A percentile compares a stretch with the other conserved stretches of the same genome.
These are phyloP conservation scores for Thelonectria rubi DNA, from an alignment of 2,329 filamentous ascomycete species.

Conservation along the genomic window DNA sequence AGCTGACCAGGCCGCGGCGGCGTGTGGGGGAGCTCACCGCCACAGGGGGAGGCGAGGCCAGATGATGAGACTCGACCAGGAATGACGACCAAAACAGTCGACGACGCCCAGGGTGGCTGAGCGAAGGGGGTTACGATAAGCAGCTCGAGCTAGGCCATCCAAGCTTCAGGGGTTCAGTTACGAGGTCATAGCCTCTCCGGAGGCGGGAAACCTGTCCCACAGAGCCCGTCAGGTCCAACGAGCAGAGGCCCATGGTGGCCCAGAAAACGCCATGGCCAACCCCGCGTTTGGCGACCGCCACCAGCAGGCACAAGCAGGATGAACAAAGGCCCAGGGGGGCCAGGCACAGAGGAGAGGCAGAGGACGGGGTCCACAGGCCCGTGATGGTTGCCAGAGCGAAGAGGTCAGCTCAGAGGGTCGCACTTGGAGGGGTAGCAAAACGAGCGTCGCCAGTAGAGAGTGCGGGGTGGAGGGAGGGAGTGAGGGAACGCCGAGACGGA, in stretches of 20 bases:
- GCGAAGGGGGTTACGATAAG: conserved; percentile 15
- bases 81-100: conserved; percentile 14
- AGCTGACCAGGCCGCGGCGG: conserved; percentile 11
- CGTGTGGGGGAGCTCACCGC: conserved; percentile 20
- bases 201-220: not conserved
- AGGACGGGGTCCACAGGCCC: conserved; percentile 7
- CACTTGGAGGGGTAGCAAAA: conserved; percentile 15
- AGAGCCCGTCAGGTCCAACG: not conserved
- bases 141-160: not conserved
- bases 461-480: conserved; percentile 4
- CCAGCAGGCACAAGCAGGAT: not conserved
- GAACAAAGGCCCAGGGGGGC: conserved; percentile 5
- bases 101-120: conserved; percentile 20
- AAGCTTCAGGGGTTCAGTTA: conserved; percentile 18
- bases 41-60: conserved; percentile 6
- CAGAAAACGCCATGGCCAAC: conserved; percentile 25
- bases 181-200: not conserved
- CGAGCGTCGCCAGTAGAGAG: not conserved
- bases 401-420: conserved; percentile 5
- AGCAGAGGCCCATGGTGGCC: not conserved
- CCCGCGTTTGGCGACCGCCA: conserved; percentile 43
- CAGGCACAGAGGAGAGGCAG: conserved; percentile 17
- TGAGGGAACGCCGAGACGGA: not conserved
- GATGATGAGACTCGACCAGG: conserved; percentile 2
- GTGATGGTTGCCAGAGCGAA: conserved; percentile 14